phyloP scores from a whole-genome alignment of 768 basidiomycete genomes.

The Cystofilobasidium macerans region DNA sequence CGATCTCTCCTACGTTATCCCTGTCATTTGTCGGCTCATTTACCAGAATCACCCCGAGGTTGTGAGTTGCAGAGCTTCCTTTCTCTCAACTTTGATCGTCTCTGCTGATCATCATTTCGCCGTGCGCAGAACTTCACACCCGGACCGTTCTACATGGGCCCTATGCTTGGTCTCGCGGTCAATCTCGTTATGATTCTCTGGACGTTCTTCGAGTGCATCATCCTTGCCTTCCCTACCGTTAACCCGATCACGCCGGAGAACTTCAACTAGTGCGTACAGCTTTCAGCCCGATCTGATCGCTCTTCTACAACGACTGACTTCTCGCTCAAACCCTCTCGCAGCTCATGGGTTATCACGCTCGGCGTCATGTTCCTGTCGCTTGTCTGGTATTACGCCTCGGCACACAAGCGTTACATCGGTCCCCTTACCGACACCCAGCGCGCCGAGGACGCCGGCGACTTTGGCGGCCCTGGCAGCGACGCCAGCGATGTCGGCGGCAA shows the following conservation, averaged over 20 bases:
- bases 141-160: slow-evolving; percentile 70
- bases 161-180: slow-evolving; percentile 48
- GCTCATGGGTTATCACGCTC: slow-evolving; percentile 36
- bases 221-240: slow-evolving; percentile 24
- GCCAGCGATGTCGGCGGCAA: background rate
- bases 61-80: background rate
- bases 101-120: no score
- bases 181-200: slow-evolving; percentile 53
- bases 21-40: slow-evolving; percentile 59
- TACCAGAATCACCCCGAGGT: slow-evolving; percentile 68
- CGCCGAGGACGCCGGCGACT: slow-evolving; percentile 9
- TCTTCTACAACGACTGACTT: no score
- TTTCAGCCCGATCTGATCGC: no score
- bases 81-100: no score
- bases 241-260: background rate
- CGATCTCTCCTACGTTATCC: slow-evolving; percentile 58
- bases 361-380: slow-evolving; percentile 37
- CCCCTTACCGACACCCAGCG: slow-evolving; percentile 24
- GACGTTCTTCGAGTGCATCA: slow-evolving; percentile 27
- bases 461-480: background rate
- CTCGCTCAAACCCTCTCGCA: background rate
- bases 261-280: slow-evolving; percentile 11
- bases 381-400: slow-evolving; percentile 29
- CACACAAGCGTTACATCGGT: slow-evolving; percentile 29
- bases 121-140: slow-evolving; percentile 51